Conservation (phyloP, 1,139 yeast genomes). For the Nakaseomyces kungkrabaensis region DNA sequence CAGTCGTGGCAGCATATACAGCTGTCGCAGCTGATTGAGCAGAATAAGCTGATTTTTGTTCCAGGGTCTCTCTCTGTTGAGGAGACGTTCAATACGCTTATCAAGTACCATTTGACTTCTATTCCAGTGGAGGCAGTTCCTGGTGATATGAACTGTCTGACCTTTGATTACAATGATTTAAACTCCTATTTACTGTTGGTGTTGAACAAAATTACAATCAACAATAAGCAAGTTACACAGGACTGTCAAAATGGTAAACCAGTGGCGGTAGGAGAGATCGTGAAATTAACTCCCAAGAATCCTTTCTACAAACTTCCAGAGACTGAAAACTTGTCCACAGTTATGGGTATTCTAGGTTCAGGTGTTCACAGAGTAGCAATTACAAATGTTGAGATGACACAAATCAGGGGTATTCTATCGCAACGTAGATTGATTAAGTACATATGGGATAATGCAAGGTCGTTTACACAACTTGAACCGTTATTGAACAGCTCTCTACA, state of each 20-base stretch:
- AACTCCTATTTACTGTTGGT: constrained; percentile 73
- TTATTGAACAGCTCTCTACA: constrained; percentile 48
- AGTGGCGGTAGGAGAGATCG: constrained; percentile 29
- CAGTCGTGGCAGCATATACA: constrained; percentile 63
- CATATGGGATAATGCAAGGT: constrained; percentile 85
- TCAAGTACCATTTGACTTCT: constrained; percentile 64
- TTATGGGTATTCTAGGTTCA: constrained; percentile 76
- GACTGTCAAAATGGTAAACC: constrained; percentile 30
- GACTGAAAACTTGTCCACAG: constrained; percentile 56
- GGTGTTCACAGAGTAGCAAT: constrained; percentile 94
- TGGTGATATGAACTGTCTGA: constrained; percentile 54
- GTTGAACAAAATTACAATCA: constrained; percentile 50
- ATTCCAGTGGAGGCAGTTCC: constrained; percentile 59
- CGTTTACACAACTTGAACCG: constrained; percentile 71
- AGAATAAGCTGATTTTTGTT: constrained; percentile 64
- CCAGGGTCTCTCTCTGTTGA: constrained; percentile 62
- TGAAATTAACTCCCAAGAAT: constrained; percentile 66
- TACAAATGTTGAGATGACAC: constrained; percentile 40
- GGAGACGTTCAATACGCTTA: constrained; percentile 72
- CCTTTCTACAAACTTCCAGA: constrained; percentile 74
- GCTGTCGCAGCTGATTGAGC: constrained; percentile 65
- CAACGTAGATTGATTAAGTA: constrained; percentile 77
- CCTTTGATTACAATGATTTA: constrained; percentile 87
- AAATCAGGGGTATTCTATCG: constrained; percentile 69
- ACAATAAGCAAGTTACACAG: constrained; percentile 26